phyloP scores from a whole-genome alignment of 257 asterid species.

The Nicotiana obtusifolia region DNA sequence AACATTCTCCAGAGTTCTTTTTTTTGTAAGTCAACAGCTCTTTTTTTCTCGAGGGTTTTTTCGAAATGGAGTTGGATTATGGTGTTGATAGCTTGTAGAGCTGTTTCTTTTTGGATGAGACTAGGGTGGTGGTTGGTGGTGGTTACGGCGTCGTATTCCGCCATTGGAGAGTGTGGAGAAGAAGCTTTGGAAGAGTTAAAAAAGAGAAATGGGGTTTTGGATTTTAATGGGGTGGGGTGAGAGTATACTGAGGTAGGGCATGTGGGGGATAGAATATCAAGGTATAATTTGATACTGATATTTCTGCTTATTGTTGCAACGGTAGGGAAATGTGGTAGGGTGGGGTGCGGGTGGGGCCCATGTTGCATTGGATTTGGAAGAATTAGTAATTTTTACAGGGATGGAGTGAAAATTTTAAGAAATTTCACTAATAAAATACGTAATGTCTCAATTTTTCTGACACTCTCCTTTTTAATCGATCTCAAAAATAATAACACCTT shows the following conservation, averaged over 20 bases:
- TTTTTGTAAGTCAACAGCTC: slow-evolving; percentile 76
- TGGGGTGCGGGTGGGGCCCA: neutral
- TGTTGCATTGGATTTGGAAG: neutral
- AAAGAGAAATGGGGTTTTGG: neutral
- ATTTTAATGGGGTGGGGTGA: neutral
- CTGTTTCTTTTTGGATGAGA: slow-evolving; percentile 54
- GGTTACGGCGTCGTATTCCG: slow-evolving; percentile 49
- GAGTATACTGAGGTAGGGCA: neutral
- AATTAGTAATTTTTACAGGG: neutral
- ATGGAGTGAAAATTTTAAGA: neutral
- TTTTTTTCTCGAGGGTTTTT: slow-evolving; percentile 87
- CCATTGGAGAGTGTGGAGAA: slow-evolving; percentile 37
- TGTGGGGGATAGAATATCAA: neutral
- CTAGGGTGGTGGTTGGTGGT: slow-evolving; percentile 31
- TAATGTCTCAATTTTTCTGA: too few species aligned
- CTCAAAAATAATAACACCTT: too few species aligned
- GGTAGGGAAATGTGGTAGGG: neutral
- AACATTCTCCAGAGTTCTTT: slow-evolving; percentile 83
- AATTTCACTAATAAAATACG: too few species aligned
- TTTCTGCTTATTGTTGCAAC: neutral
- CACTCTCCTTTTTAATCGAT: too few species aligned
- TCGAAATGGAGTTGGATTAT: slow-evolving; percentile 96
- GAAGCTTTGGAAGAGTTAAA: neutral
- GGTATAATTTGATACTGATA: neutral
- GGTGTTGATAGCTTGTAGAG: slow-evolving; percentile 85